Evolutionary conservation across 441 rosid species (phyloP).

Genomic region (Sinapis alba): DNA sequence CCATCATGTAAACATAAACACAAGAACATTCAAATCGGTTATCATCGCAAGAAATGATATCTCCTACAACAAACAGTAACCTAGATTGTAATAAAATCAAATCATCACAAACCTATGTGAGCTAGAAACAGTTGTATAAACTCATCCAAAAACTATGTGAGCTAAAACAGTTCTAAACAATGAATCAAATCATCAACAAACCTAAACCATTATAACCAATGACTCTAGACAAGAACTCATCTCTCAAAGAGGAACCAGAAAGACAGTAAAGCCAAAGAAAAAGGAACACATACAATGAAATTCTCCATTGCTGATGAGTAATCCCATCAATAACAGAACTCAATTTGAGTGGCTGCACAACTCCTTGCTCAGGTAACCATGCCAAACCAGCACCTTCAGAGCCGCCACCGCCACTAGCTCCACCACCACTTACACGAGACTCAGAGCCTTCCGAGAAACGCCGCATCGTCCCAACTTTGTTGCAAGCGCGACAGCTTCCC

Average conservation of each 20-base stretch:
- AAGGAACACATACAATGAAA: constrained; percentile 65
- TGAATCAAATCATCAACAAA: constrained; percentile 1
- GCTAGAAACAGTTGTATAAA: neutral
- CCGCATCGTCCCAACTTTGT: constrained; percentile 57
- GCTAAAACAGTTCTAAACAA: neutral
- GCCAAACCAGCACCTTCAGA: constrained; percentile 49
- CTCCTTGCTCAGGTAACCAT: constrained; percentile 67
- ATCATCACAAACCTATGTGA: neutral
- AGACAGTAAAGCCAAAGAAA: neutral
- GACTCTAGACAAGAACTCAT: neutral
- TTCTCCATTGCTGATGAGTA: constrained; percentile 62
- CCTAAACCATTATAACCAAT: neutral
- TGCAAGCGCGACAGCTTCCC: constrained; percentile 69
- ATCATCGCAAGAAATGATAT: neutral
- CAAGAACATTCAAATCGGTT: neutral
- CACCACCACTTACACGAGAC: constrained; percentile 28
- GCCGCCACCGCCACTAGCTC: constrained; percentile 45
- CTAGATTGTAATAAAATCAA: neutral
- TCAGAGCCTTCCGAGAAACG: constrained; percentile 46
- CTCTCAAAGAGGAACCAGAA: neutral
- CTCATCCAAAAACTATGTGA: neutral
- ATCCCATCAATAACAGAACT: constrained; percentile 61
- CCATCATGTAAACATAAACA: constrained; percentile 19
- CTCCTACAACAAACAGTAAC: neutral
- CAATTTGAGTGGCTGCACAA: constrained; percentile 55